Percentiles rank a stretch among this genome's conserved stretches.
These are phyloP conservation scores for Candida sanyiensis DNA, from an alignment of 805 yeast genomes.

Conservation along the genomic window DNA sequence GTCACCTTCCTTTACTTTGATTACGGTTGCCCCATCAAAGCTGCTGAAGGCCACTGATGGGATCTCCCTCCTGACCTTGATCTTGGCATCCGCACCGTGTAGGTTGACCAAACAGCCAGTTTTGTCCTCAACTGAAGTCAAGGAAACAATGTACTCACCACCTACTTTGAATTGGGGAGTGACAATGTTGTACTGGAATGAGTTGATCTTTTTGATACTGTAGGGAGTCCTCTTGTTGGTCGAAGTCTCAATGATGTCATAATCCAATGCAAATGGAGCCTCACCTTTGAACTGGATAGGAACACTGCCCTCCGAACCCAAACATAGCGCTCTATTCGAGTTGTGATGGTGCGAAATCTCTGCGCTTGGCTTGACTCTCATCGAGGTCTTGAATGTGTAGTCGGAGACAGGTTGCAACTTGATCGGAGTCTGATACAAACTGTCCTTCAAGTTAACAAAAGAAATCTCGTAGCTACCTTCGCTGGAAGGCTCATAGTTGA, in stretches of 20 bases:
- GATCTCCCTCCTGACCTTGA: conserved; percentile 64
- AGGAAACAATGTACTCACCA: conserved; percentile 62
- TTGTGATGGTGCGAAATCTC: conserved; percentile 18
- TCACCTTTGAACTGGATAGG: conserved; percentile 69
- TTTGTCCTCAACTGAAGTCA: conserved; percentile 67
- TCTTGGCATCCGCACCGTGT: conserved; percentile 53
- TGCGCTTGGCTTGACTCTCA: conserved; percentile 65
- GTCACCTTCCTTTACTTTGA: conserved; percentile 58
- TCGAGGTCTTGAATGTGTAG: conserved; percentile 59
- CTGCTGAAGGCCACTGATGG: conserved; percentile 52
- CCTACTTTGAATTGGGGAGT: conserved; percentile 58
- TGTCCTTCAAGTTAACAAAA: conserved; percentile 60
- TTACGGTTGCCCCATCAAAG: conserved; percentile 30
- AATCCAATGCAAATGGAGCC: conserved; percentile 68
- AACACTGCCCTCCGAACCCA: conserved; percentile 40
- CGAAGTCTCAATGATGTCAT: conserved; percentile 56
- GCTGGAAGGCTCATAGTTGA: conserved; percentile 66
- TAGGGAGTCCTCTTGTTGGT: conserved; percentile 44
- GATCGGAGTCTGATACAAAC: conserved; percentile 46
- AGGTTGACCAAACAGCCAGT: conserved; percentile 73
- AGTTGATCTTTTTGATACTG: conserved; percentile 35
- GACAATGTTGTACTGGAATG: conserved; percentile 35
- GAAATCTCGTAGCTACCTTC: conserved; percentile 81
- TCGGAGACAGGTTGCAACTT: conserved; percentile 30
- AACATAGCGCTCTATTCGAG: conserved; percentile 32